Conservation (phyloP, 108 stramenopile genomes). For the Fragilaria crotonensis region DNA sequence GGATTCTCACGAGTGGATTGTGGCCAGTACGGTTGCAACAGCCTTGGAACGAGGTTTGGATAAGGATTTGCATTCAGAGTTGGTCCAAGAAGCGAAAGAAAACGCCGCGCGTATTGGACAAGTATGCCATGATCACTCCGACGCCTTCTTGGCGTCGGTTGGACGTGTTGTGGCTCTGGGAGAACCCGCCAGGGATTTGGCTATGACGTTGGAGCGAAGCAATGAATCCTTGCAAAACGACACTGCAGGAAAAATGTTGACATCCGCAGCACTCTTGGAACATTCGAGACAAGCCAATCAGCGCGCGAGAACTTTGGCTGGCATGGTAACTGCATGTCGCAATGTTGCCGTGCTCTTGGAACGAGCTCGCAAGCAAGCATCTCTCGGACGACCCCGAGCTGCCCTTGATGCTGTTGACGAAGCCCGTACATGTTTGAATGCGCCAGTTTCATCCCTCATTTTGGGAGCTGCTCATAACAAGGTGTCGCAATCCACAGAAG, state of each 20-base stretch:
- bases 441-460: conserved; percentile 54
- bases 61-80: conserved; percentile 69
- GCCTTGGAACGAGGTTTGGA: conserved; percentile 80
- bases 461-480: conserved; percentile 13
- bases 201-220: conserved; percentile 47
- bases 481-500: conserved; percentile 1
- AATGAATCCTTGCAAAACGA: conserved; percentile 62
- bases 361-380: conserved; percentile 64
- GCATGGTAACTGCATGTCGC: conserved; percentile 73
- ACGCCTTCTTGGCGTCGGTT: conserved; percentile 74
- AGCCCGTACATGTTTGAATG: conserved; percentile 66
- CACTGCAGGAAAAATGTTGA: conserved; percentile 68
- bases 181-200: conserved; percentile 61
- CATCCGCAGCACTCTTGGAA: conserved; percentile 48
- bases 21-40: conserved; percentile 70
- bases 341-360: conserved; percentile 71
- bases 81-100: conserved; percentile 70
- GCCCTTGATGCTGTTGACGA: conserved; percentile 84
- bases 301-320: conserved; percentile 54
- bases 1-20: conserved; percentile 58
- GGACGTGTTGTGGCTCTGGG: conserved; percentile 82
- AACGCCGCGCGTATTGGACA: conserved; percentile 55
- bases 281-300: conserved; percentile 50
- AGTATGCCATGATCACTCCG: conserved; percentile 85
- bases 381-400: conserved; percentile 68